A percentile compares a stretch with the other conserved stretches of the same genome.
Conservation (phyloP, 371 early-diverging fungal genomes). For the Mucor lusitanicus region DNA sequence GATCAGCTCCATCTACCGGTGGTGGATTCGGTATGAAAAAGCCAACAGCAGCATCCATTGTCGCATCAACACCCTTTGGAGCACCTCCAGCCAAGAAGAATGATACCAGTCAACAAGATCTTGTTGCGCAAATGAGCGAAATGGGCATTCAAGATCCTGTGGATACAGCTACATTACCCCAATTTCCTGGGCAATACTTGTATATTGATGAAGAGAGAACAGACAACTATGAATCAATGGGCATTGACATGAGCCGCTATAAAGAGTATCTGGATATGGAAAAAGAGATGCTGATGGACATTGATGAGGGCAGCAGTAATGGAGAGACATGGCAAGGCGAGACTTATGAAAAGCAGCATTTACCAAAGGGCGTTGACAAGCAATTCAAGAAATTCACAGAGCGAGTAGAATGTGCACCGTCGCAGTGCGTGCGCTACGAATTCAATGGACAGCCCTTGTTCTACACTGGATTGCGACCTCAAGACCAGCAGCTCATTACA, state of each 20-base stretch:
- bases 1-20: background rate
- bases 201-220: constrained; percentile 63
- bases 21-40: background rate
- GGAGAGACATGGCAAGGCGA: constrained; percentile 76
- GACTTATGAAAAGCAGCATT: constrained; percentile 73
- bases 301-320: constrained; percentile 35
- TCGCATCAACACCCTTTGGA: constrained; percentile 9
- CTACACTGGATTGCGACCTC: constrained; percentile 38
- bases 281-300: constrained; percentile 33
- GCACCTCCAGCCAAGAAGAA: background rate
- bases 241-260: constrained; percentile 50
- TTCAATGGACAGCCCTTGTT: constrained; percentile 74
- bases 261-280: constrained; percentile 53
- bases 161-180: constrained; percentile 16
- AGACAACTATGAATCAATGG: constrained; percentile 23
- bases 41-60: constrained; percentile 12
- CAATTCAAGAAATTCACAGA: constrained; percentile 80
- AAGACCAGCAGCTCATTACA: constrained; percentile 35
- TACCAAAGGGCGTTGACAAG: constrained; percentile 77
- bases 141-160: constrained; percentile 18
- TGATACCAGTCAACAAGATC: constrained; percentile 15
- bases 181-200: constrained; percentile 66
- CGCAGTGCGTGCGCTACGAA: constrained; percentile 85
- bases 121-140: constrained; percentile 10
- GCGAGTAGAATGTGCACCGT: constrained; percentile 72